Evolutionary conservation across 2,329 filamentous ascomycete species (phyloP).

Genomic region (Acrodontium crateriforme): DNA sequence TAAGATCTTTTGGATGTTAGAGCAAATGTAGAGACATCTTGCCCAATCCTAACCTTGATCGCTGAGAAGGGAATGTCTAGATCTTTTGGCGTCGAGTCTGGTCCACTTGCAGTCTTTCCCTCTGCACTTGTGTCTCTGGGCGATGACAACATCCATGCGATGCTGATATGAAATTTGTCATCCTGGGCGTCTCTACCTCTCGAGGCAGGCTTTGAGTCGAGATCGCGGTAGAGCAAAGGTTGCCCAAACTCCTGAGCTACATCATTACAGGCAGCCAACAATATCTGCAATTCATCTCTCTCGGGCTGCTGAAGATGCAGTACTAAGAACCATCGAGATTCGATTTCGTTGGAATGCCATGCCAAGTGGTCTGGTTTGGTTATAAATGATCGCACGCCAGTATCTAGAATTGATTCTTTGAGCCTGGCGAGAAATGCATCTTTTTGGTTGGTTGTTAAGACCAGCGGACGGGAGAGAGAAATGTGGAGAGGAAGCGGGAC

Average conservation of each 20-base stretch:
- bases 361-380: conserved; percentile 35
- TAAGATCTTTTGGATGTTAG: too few species aligned
- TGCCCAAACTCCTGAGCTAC: conserved; percentile 48
- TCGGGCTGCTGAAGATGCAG: conserved; percentile 40
- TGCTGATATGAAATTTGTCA: conserved; percentile 62
- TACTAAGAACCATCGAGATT: conserved; percentile 72
- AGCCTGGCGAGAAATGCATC: conserved; percentile 51
- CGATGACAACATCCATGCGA: conserved; percentile 62
- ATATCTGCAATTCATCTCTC: conserved; percentile 26
- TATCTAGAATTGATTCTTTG: conserved; percentile 26
- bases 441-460: conserved; percentile 59
- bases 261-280: conserved; percentile 56
- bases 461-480: conserved; percentile 72
- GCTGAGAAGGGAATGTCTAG: conserved; percentile 21
- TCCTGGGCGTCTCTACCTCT: background rate
- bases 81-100: conserved; percentile 3
- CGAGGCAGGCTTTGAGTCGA: conserved; percentile 11
- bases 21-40: conserved; percentile 18
- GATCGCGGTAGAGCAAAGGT: conserved; percentile 51
- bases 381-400: conserved; percentile 32
- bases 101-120: background rate
- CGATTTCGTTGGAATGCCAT: conserved; percentile 55
- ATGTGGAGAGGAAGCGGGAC: conserved; percentile 74
- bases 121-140: background rate
- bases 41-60: conserved; percentile 36